phyloP scores from a whole-genome alignment of 495 filamentous ascomycete species.

The Lophium mytilinum region DNA sequence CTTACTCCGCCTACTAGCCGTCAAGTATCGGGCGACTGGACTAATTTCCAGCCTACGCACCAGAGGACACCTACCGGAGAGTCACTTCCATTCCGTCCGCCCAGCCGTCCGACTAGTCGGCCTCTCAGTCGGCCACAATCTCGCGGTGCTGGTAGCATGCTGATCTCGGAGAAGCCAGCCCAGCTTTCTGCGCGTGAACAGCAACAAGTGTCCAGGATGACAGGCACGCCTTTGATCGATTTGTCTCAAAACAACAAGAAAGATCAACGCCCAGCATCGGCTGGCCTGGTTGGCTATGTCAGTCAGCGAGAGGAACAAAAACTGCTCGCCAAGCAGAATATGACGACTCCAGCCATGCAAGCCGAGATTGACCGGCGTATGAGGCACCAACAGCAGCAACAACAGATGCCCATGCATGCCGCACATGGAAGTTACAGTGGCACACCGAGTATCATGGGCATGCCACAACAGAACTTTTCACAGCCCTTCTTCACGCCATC shows the following conservation, averaged over 20 bases:
- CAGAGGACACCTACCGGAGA: constrained; percentile 8
- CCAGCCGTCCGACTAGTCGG: constrained; percentile 19
- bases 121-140: constrained; percentile 25
- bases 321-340: constrained; percentile 11
- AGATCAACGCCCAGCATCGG: constrained; percentile 5
- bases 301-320: constrained; percentile 22
- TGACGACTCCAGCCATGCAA: constrained; percentile 18
- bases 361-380: constrained; percentile 20
- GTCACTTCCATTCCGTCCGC: constrained; percentile 9
- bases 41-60: constrained; percentile 21
- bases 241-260: constrained; percentile 12
- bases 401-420: constrained; percentile 18
- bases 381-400: constrained; percentile 18
- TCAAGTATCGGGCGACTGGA: constrained; percentile 50
- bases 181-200: constrained; percentile 88
- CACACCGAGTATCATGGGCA: constrained; percentile 12
- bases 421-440: constrained; percentile 6
- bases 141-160: constrained; percentile 23
- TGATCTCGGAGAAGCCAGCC: constrained; percentile 24
- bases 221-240: constrained; percentile 59
- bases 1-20: constrained; percentile 35
- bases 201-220: constrained; percentile 82
- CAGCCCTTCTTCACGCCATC: constrained; percentile 9
- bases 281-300: constrained; percentile 17
- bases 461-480: constrained; percentile 2